A percentile compares a stretch with the other conserved stretches of the same genome.
Conservation (phyloP, 129 eudicot species). For the Calendula officinalis region DNA sequence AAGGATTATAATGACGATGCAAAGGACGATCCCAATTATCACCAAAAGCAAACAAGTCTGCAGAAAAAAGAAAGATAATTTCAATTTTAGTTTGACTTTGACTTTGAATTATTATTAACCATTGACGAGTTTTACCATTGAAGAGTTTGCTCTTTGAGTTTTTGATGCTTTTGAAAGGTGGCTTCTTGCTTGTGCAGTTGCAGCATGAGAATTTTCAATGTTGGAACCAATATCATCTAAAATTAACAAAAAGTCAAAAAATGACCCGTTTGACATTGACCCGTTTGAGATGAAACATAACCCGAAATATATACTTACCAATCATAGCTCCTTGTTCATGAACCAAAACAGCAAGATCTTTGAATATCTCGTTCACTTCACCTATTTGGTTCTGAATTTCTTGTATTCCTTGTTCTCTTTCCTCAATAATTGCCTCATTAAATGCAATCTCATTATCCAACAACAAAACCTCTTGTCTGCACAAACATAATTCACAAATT, state of each 20-base stretch:
- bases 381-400: slow-evolving; percentile 69
- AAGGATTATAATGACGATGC: slow-evolving; percentile 44
- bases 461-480: slow-evolving; percentile 45
- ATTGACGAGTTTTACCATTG: slow-evolving; percentile 52
- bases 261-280: no score
- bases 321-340: slow-evolving; percentile 58
- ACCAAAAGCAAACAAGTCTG: slow-evolving; percentile 67
- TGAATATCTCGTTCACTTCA: slow-evolving; percentile 73
- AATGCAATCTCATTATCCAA: slow-evolving; percentile 60
- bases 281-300: no score
- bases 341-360: slow-evolving; percentile 68
- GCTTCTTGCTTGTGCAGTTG: slow-evolving; percentile 80
- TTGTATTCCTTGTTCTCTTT: slow-evolving; percentile 74
- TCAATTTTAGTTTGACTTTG: no score
- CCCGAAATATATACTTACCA: slow-evolving; percentile 24
- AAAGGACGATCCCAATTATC: slow-evolving; percentile 50
- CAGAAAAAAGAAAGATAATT: slow-evolving; percentile 14
- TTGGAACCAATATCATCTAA: slow-evolving; percentile 93
- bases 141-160: slow-evolving; percentile 88
- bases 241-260: background rate
- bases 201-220: slow-evolving; percentile 85
- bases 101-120: no score
- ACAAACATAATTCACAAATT: no score
- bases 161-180: slow-evolving; percentile 88
- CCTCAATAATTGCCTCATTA: slow-evolving; percentile 72